Evolutionary conservation across 2,329 filamentous ascomycete genomes (phyloP), one percentile per base, ranked within the genome.

Genomic region (Calycina herbarum): DNA sequence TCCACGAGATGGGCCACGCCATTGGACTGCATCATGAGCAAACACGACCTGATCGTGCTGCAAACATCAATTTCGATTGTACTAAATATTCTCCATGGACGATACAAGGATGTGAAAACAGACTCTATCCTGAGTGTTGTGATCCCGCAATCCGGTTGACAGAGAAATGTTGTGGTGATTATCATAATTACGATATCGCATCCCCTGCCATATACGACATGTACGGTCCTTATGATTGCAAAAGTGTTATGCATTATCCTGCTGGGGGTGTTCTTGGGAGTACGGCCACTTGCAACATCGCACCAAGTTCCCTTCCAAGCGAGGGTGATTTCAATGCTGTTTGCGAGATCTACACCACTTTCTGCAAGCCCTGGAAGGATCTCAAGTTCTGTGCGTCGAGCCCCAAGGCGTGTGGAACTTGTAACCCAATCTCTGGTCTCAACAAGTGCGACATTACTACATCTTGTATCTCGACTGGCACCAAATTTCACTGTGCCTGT

Each of bases 371-470:
- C 5, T 61, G 59, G 59, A 61, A 61, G 17, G 40, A 45, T 11
- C 20, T 61, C 59, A 48, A 61, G 24, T 48, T 48, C 42, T 61
- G 59, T 48, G 27, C 40, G 5, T 27, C 59, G 38, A 61, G 17
- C 15, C 20, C 59, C 7, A 42, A 45, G 7, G 10, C 59, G 5
- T 61, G 59, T 48, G 59, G 59, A 7, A 61, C 59, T 10, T 61
- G 59, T 27, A 61, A 51, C 42, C 59, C 59, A 8, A 31, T 48
- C 24, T 61, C 59, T 33, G 59, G 59, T 45, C 38, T 48, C 38
- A 61, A 61, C 38, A 61, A 61, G 35, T 61, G 59, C n/a, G 59
- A 61, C 48, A 61, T 61, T 48, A 61, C 59, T 31, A 31, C 59
- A 13, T 48, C 59, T 7, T 61, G 59, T 17, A 61, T 61, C 10